Conservation (phyloP, 148 eudicot species). For the Polygonum aviculare region DNA sequence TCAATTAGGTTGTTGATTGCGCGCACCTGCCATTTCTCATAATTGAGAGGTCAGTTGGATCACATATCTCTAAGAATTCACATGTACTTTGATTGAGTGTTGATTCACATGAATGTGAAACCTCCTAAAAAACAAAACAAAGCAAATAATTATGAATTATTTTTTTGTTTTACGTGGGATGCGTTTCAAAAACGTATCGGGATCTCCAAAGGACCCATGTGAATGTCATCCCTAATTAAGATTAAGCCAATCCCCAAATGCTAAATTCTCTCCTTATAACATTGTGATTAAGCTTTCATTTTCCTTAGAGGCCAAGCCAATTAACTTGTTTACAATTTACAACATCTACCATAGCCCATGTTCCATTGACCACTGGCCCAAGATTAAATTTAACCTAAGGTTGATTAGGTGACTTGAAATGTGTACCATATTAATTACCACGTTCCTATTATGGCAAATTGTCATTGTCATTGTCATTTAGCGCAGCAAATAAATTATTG, state of each 20-base stretch:
- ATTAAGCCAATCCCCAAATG: neutral
- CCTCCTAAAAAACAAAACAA: neutral
- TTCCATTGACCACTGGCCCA: neutral
- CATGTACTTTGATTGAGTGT: slow-evolving; percentile 4
- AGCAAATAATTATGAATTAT: neutral
- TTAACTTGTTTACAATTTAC: neutral
- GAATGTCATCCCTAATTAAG: neutral
- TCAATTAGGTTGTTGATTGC: slow-evolving; percentile 9
- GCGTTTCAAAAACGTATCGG: neutral
- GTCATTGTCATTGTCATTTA: neutral
- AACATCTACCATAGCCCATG: neutral
- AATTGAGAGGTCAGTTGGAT: slow-evolving; percentile 8
- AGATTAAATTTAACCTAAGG: neutral
- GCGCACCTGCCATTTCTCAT: slow-evolving; percentile 10
- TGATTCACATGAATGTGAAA: slow-evolving; percentile 10
- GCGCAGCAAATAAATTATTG: neutral
- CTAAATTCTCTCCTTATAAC: neutral
- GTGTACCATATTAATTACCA: neutral
- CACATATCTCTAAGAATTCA: neutral
- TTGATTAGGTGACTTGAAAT: slow-evolving; percentile 1
- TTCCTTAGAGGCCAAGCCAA: neutral
- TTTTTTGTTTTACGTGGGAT: neutral
- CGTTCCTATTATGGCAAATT: neutral
- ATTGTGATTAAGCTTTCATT: neutral
- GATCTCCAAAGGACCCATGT: slow-evolving; percentile 4